A percentile compares a stretch with the other conserved stretches of the same genome.
These are phyloP conservation scores for Biscogniauxia mediterranea DNA, from an alignment of 2,329 filamentous ascomycete species.

Conservation along the genomic window DNA sequence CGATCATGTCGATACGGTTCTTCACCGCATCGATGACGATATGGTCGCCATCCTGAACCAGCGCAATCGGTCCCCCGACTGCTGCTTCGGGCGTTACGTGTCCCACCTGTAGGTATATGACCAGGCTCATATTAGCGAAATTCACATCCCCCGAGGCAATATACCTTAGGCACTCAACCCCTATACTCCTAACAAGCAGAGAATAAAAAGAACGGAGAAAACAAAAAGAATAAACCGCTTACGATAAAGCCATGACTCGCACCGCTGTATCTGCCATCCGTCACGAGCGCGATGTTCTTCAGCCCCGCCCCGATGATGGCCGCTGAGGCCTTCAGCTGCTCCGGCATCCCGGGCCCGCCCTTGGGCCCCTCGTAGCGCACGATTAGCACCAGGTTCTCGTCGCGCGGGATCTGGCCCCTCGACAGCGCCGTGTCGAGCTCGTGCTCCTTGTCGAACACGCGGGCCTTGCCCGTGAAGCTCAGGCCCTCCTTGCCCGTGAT, in stretches of 20 bases:
- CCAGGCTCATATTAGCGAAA: too few relatives aligned
- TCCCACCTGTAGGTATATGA: slow-evolving; percentile 50
- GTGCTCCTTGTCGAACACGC: slow-evolving; percentile 84
- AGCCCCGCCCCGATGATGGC: slow-evolving; percentile 92
- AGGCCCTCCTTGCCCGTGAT: slow-evolving; percentile 95
- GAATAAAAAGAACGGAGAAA: background rate
- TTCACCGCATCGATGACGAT: slow-evolving; percentile 83
- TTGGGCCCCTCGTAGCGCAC: slow-evolving; percentile 93
- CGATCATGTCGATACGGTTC: slow-evolving; percentile 67
- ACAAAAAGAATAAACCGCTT: background rate
- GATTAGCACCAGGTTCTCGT: slow-evolving; percentile 82
- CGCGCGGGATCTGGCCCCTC: slow-evolving; percentile 62
- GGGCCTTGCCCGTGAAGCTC: slow-evolving; percentile 74
- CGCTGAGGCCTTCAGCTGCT: slow-evolving; percentile 84
- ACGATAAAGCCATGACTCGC: slow-evolving; percentile 62
- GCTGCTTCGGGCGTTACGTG: slow-evolving; percentile 91
- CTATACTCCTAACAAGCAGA: slow-evolving; percentile 30
- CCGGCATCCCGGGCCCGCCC: slow-evolving; percentile 93
- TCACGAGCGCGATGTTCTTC: slow-evolving; percentile 85
- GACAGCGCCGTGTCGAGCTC: slow-evolving; percentile 73
- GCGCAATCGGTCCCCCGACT: slow-evolving; percentile 81
- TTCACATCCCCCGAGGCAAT: too few relatives aligned
- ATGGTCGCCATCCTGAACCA: slow-evolving; percentile 76
- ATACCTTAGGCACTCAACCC: too few relatives aligned
- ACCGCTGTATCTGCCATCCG: slow-evolving; percentile 85